Evolutionary conservation across 2,329 filamentous ascomycete genomes (phyloP).

Genomic region (Neurospora crassa): DNA sequence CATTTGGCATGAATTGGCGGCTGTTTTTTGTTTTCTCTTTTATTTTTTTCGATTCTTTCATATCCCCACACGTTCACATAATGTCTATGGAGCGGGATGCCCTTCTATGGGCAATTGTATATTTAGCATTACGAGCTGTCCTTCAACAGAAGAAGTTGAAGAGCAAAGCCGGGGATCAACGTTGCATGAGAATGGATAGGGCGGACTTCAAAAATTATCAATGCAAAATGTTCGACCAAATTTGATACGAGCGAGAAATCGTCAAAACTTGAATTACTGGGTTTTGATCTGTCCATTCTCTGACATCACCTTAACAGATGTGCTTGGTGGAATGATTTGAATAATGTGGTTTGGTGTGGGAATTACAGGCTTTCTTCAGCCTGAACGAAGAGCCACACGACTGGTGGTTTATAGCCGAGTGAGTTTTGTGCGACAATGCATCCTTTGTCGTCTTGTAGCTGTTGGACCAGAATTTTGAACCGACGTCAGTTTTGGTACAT

Average conservation of each 20-base stretch:
- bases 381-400: neutral
- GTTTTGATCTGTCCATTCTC: neutral
- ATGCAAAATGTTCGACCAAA: neutral
- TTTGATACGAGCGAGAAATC: neutral
- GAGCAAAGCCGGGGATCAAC: neutral
- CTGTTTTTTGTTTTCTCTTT: neutral
- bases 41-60: neutral
- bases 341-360: neutral
- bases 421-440: neutral
- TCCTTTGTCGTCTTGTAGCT: neutral
- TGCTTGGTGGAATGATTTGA: neutral
- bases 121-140: neutral
- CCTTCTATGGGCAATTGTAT: neutral
- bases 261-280: neutral
- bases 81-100: constrained; percentile 8
- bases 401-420: neutral
- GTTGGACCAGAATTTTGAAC: neutral
- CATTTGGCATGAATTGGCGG: constrained; percentile 4
- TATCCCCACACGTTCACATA: constrained; percentile 4
- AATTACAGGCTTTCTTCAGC: neutral
- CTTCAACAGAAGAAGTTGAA: neutral
- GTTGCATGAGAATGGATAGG: neutral
- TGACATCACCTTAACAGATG: neutral
- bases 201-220: neutral
- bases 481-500: neutral